Base-by-base conservation (phyloP, 164 flowering plant genomes). In the Macadamia integrifolia region DNA sequence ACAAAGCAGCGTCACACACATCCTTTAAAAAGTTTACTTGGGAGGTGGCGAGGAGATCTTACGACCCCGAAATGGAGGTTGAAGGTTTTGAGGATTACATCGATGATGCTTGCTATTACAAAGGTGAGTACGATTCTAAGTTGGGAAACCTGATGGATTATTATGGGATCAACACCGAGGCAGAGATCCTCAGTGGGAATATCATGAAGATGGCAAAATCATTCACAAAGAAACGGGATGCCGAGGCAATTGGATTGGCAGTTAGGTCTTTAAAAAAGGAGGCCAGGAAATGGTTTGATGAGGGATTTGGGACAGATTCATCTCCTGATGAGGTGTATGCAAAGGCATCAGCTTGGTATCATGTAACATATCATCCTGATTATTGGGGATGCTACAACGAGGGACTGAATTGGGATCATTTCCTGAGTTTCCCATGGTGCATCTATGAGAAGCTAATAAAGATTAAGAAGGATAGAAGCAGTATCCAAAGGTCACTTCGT, bases 91-190 rank as follows among this genome's bases (percentile, higher is more conserved):
- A 79, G 75, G 77, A 81, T 44, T 78, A 84, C 64, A 53, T 86
- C 4, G 75, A 67, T 29, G 88, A 86, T 63, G 93, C 91, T 31
- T 72, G 73, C 32, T 77, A 79, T 61, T 71, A 81, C 80, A 88
- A 88, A 66, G 76, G 68, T 46, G 74, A 72, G 40, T 88, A 85
- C 57, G 93, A 85, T 50, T 70, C 62, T 72, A 83, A 84, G 70
- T 57, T 88, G 76, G 86, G 87, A 3, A 85, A 84, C 43, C 69
- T 85, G 64, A 78, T 88, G 87, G 86, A 84, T n/a, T 85, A 85
- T 48, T 88, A 86, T 58, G 89, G 53, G 53, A 49, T 49, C 53
- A 49, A 49, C 3, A 49, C 53, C 3, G 53, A 49, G 9, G 53
- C 53, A 5, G 93, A 86, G 68, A 74, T 88, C 23, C 75, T 88